Base-by-base conservation (phyloP, 2,329 filamentous ascomycete species). In the Leptographium procerum region DNA sequence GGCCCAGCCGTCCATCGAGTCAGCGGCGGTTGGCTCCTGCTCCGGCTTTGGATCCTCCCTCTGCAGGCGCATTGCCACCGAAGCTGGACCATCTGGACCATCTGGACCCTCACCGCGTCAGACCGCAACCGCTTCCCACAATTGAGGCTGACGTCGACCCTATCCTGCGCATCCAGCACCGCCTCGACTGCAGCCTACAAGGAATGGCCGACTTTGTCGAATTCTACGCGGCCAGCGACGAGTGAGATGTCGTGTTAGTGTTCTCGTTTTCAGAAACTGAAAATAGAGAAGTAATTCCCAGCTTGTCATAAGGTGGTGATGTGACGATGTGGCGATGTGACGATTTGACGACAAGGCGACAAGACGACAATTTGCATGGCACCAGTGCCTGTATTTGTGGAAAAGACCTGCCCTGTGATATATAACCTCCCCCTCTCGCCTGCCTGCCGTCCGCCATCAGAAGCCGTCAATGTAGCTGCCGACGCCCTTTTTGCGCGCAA, bases 401-500 rank as follows among this genome's bases (percentile, higher is more conserved):
- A n/a, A n/a, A n/a, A n/a, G n/a, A n/a, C n/a, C n/a, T n/a, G n/a
- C n/a, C n/a, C n/a, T n/a, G n/a, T n/a, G n/a, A n/a, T n/a, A n/a
- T n/a, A n/a, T n/a, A n/a, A n/a, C n/a, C n/a, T n/a, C n/a, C n/a
- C n/a, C n/a, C n/a, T n/a, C n/a, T n/a, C n/a, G n/a, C n/a, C n/a
- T n/a, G n/a, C n/a, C n/a, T n/a, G n/a, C n/a, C n/a, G n/a, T n/a
- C n/a, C n/a, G n/a, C 47, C 22, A n/a, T 53, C n/a, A 84, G 64
- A 85, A 85, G 2, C 73, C 75, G 28, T 77, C 71, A 29, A 86
- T 70, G 9, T 71, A 71, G 10, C 73, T 79, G 8, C 84, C 84
- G 13, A 86, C 68, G 0, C 75, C 73, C 68, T 77, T 83, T 56
- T 76, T 71, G 48, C 73, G 73, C 1, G 84, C 84, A 61, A 85